Conservation (phyloP, 306 rosid species). For the Pterocarpus macrocarpus region DNA sequence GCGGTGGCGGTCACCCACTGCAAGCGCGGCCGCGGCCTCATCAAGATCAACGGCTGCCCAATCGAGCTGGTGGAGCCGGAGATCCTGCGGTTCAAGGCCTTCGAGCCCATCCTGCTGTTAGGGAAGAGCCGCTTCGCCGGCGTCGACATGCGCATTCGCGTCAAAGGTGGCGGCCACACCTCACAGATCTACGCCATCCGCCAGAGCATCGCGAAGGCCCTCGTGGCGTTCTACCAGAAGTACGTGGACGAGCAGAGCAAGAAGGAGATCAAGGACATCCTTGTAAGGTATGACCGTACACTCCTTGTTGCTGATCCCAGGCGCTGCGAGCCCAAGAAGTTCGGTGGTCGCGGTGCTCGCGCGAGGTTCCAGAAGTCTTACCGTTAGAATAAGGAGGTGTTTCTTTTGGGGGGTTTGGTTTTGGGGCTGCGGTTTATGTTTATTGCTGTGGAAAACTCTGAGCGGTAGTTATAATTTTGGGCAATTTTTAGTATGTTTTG, state of each 20-base stretch:
- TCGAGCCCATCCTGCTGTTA: slow-evolving; percentile 78
- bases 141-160: slow-evolving; percentile 85
- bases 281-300: slow-evolving; percentile 75
- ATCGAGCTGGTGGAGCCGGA: slow-evolving; percentile 85
- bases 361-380: slow-evolving; percentile 93
- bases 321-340: slow-evolving; percentile 95
- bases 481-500: neutral
- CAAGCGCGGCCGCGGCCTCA: slow-evolving; percentile 82
- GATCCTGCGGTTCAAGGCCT: slow-evolving; percentile 84
- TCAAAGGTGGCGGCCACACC: slow-evolving; percentile 86
- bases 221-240: slow-evolving; percentile 87
- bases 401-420: slow-evolving; percentile 3
- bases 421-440: slow-evolving; percentile 52
- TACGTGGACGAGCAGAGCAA: slow-evolving; percentile 90
- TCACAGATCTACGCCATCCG: slow-evolving; percentile 89
- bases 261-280: slow-evolving; percentile 91
- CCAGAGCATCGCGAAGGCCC: slow-evolving; percentile 86
- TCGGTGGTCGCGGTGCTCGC: slow-evolving; percentile 92
- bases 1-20: slow-evolving; percentile 93
- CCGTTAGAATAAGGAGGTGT: slow-evolving; percentile 57
- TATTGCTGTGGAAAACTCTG: slow-evolving; percentile 55
- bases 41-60: slow-evolving; percentile 89
- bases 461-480: neutral
- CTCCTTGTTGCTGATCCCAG: slow-evolving; percentile 86
- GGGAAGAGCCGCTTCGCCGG: slow-evolving; percentile 77